These are phyloP conservation scores for Noccaea caerulescens DNA, from an alignment of 345 rosid species.

Conservation along the genomic window DNA sequence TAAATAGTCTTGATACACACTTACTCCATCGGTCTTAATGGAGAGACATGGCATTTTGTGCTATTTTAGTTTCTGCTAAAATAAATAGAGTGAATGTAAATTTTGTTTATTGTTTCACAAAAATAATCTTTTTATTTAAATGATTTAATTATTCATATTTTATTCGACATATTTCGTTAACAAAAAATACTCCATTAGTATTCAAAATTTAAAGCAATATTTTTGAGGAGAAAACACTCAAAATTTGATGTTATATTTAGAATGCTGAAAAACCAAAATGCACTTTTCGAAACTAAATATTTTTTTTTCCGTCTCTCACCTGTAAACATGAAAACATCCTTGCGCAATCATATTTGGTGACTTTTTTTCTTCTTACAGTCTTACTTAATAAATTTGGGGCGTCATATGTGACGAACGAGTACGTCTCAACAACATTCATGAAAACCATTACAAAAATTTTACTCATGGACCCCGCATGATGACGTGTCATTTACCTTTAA, in stretches of 20 bases:
- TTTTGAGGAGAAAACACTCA: not conserved
- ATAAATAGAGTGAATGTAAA: too few species aligned
- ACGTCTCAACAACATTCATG: constrained; percentile 32
- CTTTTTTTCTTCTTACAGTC: not conserved
- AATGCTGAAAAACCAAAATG: not conserved
- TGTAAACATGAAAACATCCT: constrained; percentile 21
- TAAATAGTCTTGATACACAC: too few species aligned
- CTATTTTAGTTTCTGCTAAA: too few species aligned
- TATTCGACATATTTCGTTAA: not conserved
- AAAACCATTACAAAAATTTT: constrained; percentile 2
- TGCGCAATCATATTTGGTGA: not conserved
- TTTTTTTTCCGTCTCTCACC: not conserved
- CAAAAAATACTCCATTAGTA: not conserved
- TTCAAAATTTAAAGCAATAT: not conserved
- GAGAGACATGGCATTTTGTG: not conserved
- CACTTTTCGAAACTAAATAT: not conserved
- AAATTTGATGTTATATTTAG: not conserved
- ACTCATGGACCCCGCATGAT: constrained; percentile 1
- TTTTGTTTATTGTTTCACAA: too few species aligned
- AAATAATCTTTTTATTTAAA: too few species aligned
- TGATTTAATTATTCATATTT: too few species aligned
- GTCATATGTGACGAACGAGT: constrained; percentile 29
- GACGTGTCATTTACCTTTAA: constrained; percentile 26
- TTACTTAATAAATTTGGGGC: constrained; percentile 5
- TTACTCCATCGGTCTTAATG: not conserved